Evolutionary conservation across 2,329 filamentous ascomycete genomes (phyloP), one percentile per base, ranked within the genome.

Genomic region (Bipolaris bicolor): DNA sequence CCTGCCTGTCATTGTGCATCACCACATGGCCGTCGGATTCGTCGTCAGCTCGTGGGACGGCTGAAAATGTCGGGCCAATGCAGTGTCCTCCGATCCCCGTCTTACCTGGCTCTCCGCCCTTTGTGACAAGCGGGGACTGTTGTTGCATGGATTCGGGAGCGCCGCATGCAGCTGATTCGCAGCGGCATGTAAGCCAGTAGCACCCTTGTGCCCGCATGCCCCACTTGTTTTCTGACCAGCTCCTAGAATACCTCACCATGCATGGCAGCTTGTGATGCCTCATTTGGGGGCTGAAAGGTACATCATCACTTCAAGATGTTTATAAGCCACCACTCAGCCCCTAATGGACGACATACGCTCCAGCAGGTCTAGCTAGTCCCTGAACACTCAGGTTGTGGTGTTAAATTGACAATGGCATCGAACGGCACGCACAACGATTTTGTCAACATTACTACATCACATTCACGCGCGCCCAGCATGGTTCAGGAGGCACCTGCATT

Each of bases 381-480:
- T 64, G 59, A 63, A 55, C 56, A 13, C 45, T 55, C 41, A 57
- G 55, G 50, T 57, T 46, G 41, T 55, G 53, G 58, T 56, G 57
- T 43, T 55, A 47, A 49, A 65, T 49, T 74, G 61, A 73, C 55
- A 49, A 76, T 76, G 74, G 72, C 70, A 55, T 75, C 74, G 24
- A 71, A 71, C 55, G 65, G 67, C 31, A 74, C 74, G 57, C 71
- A 72, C 53, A 56, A 71, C 64, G 74, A 76, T 56, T 67, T 76
- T 50, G 66, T 75, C 60, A 73, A 74, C 64, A 70, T 74, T 63
- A 73, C 71, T 52, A 67, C 64, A 59, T 69, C 72, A 50, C 74
- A 71, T 26, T 76, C 74, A 5, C 68, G 63, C 68, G 69, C 72
- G 51, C 74, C 71, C 57, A 76, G 73, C 55, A 72, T 76, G 68